Percentiles rank a stretch among this genome's conserved stretches.
These are phyloP conservation scores for Hymenoscyphus linearis DNA, from an alignment of 2,329 filamentous ascomycete species.

Conservation along the genomic window DNA sequence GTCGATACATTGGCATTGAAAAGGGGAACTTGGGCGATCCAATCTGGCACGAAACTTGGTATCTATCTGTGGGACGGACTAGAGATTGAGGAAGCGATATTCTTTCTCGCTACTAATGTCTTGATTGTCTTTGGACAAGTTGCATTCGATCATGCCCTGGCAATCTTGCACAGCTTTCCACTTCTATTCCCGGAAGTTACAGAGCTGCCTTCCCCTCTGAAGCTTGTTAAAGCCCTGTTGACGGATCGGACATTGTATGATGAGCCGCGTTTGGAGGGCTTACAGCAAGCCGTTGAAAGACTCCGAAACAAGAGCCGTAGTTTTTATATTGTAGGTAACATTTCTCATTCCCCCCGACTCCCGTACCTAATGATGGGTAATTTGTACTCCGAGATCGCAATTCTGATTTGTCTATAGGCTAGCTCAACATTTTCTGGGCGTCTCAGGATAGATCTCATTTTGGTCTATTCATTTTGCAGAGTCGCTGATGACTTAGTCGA, in stretches of 20 bases:
- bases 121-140: conserved; percentile 65
- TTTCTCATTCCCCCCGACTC: neutral
- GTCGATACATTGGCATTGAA: conserved; percentile 64
- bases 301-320: conserved; percentile 63
- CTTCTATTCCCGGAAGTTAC: conserved; percentile 47
- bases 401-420: conserved; percentile 34
- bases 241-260: conserved; percentile 47
- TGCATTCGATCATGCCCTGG: conserved; percentile 64
- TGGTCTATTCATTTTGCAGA: conserved; percentile 65
- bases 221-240: conserved; percentile 48
- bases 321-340: conserved; percentile 50
- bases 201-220: conserved; percentile 41
- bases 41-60: conserved; percentile 60
- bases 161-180: conserved; percentile 60
- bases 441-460: conserved; percentile 61
- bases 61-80: conserved; percentile 57
- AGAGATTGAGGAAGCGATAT: conserved; percentile 69
- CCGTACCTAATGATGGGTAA: neutral
- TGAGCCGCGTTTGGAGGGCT: conserved; percentile 48
- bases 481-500: conserved; percentile 71
- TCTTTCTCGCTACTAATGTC: conserved; percentile 66
- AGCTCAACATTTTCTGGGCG: conserved; percentile 64
- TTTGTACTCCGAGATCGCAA: neutral
- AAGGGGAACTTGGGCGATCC: conserved; percentile 68
- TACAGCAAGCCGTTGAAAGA: conserved; percentile 53